Evolutionary conservation across 305 asterid genomes (phyloP).

Genomic region (Rubia peregrina): DNA sequence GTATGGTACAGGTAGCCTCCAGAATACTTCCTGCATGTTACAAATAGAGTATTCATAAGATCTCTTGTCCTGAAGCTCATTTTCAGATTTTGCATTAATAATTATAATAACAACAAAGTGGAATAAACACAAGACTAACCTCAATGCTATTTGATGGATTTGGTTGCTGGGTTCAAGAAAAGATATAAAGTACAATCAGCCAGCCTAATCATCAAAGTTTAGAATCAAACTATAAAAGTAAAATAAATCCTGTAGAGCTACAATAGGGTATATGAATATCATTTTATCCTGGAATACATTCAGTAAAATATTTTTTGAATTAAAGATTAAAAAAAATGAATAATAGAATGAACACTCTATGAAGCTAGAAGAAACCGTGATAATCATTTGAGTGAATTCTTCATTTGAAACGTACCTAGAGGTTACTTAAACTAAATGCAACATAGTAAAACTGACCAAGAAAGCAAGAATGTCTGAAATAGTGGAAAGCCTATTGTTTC

Average conservation of each 20-base stretch:
- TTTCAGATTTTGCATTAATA: neutral
- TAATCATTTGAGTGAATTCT: neutral
- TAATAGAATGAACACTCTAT: too few relatives aligned
- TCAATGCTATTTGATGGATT: constrained; percentile 43
- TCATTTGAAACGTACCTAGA: neutral
- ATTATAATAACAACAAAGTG: neutral
- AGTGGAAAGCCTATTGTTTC: neutral
- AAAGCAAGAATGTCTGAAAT: neutral
- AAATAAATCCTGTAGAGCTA: constrained; percentile 2
- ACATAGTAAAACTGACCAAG: neutral
- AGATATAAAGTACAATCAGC: constrained; percentile 41
- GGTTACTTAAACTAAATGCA: neutral
- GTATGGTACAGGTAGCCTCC: constrained; percentile 63
- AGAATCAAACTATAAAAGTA: constrained; percentile 28
- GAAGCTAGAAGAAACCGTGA: neutral
- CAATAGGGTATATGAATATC: neutral
- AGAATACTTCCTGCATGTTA: constrained; percentile 55
- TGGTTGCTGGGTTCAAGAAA: constrained; percentile 42
- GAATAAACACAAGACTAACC: constrained; percentile 41
- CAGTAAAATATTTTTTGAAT: neutral
- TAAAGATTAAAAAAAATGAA: neutral
- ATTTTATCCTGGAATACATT: neutral
- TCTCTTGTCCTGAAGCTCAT: neutral
- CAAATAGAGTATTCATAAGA: neutral
- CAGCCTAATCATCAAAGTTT: constrained; percentile 32